A percentile compares a stretch with the other conserved stretches of the same genome.
Evolutionary conservation across 2,329 filamentous ascomycete genomes (phyloP).

Genomic region (Paracoccidioides brasiliensis): DNA sequence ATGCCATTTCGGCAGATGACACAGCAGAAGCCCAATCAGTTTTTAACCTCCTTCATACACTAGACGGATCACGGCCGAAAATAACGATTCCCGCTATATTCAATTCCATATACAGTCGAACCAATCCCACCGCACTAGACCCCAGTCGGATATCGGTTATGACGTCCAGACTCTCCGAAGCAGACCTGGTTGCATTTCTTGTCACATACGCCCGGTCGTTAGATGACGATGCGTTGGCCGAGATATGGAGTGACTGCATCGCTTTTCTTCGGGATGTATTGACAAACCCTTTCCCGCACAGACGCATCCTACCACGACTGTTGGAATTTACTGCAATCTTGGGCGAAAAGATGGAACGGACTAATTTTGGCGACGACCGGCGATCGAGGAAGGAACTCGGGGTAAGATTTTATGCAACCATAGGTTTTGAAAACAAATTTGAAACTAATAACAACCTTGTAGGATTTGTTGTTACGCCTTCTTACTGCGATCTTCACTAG

Average conservation of each 20-base stretch:
- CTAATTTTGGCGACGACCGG: conserved; percentile 86
- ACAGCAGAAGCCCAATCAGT: conserved; percentile 49
- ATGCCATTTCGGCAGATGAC: conserved; percentile 34
- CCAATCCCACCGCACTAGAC: conserved; percentile 70
- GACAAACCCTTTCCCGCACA: conserved; percentile 85
- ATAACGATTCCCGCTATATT: conserved; percentile 89
- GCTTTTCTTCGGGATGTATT: conserved; percentile 81
- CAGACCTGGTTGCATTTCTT: conserved; percentile 74
- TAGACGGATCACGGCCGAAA: conserved; percentile 82
- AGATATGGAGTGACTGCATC: conserved; percentile 94
- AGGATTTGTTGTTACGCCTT: conserved; percentile 81
- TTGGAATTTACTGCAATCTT: conserved; percentile 81
- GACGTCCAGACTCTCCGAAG: conserved; percentile 70
- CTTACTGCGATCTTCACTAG: conserved; percentile 92
- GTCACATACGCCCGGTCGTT: conserved; percentile 81
- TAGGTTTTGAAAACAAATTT: background rate
- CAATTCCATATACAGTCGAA: conserved; percentile 90
- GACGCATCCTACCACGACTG: conserved; percentile 74
- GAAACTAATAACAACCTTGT: conserved; percentile 13
- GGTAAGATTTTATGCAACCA: conserved; percentile 39
- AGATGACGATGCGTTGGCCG: conserved; percentile 94
- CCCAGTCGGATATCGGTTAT: conserved; percentile 71
- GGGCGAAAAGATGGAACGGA: conserved; percentile 93
- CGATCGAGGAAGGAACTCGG: conserved; percentile 84
- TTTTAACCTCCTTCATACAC: conserved; percentile 74